Evolutionary conservation across 306 rosid genomes (phyloP).

Genomic region (Castanopsis chinensis): DNA sequence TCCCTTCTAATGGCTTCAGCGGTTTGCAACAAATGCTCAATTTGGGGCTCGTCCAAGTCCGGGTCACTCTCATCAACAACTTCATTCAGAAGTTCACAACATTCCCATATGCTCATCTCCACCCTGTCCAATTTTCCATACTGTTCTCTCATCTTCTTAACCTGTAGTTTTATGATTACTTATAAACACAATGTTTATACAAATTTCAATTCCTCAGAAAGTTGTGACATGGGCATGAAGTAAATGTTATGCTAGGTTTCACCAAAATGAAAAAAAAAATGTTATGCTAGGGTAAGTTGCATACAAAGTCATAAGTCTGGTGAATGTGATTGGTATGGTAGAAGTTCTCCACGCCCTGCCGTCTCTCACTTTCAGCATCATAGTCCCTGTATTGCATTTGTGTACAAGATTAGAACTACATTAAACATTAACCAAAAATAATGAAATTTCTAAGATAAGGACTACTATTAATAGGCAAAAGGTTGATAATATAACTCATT

Average conservation of each 20-base stretch:
- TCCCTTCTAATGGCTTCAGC: slow-evolving; percentile 84
- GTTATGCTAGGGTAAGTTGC: slow-evolving; percentile 3
- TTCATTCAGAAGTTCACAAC: slow-evolving; percentile 76
- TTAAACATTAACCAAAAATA: too few species aligned
- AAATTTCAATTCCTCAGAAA: neutral
- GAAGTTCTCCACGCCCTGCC: slow-evolving; percentile 60
- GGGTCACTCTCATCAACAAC: slow-evolving; percentile 90
- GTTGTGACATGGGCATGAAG: neutral
- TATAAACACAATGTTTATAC: neutral
- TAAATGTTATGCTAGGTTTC: neutral
- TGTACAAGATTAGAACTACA: neutral
- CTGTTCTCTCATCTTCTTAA: slow-evolving; percentile 66
- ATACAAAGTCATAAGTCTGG: slow-evolving; percentile 68
- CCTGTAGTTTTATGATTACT: slow-evolving; percentile 30
- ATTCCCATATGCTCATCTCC: slow-evolving; percentile 87
- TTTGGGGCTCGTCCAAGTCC: slow-evolving; percentile 82
- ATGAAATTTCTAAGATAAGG: neutral
- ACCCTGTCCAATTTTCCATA: slow-evolving; percentile 62
- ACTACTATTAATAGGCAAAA: neutral
- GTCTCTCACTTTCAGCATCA: slow-evolving; percentile 62
- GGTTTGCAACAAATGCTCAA: slow-evolving; percentile 72
- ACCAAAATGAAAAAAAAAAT: too few species aligned
- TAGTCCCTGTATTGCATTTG: slow-evolving; percentile 42
- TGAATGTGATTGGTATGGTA: slow-evolving; percentile 60
- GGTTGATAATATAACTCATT: too few species aligned